Evolutionary conservation across 1,284 basidiomycete genomes (phyloP).

Genomic region (Trametes pubescens): DNA sequence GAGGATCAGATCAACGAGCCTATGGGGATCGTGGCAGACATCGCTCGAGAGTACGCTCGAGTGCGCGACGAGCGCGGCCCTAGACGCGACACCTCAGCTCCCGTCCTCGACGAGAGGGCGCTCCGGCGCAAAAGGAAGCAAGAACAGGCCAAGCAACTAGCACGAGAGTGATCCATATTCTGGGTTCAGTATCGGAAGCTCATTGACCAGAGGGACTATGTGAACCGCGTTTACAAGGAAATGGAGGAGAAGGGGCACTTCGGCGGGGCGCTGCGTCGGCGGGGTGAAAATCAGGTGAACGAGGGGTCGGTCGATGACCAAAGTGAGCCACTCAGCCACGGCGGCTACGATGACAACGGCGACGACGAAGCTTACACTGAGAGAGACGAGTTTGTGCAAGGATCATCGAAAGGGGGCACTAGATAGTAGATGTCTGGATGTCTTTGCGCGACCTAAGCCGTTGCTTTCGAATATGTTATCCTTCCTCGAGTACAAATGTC

Average conservation of each 20-base stretch:
- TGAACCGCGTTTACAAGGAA: not conserved
- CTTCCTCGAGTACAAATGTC: too few species aligned
- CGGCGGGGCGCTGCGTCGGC: not conserved
- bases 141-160: not conserved
- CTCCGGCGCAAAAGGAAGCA: not conserved
- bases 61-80: conserved; percentile 1
- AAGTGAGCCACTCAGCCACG: not conserved
- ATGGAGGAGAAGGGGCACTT: conserved; percentile 7
- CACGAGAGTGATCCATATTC: not conserved
- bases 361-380: not conserved
- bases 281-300: not conserved
- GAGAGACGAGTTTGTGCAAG: not conserved
- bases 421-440: too few species aligned
- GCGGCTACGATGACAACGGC: not conserved
- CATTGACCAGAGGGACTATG: not conserved
- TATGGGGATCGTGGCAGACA: not conserved
- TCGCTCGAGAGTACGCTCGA: conserved; percentile 14
- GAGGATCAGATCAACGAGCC: conserved; percentile 9
- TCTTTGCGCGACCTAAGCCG: too few species aligned
- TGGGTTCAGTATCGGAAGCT: conserved; percentile 8
- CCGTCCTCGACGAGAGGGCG: not conserved
- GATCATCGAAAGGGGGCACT: too few species aligned
- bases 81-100: not conserved
- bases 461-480: too few species aligned
- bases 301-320: not conserved